Evolutionary conservation across 202 grass and related monocot species (phyloP).

Genomic region (Eragrostis tef): DNA sequence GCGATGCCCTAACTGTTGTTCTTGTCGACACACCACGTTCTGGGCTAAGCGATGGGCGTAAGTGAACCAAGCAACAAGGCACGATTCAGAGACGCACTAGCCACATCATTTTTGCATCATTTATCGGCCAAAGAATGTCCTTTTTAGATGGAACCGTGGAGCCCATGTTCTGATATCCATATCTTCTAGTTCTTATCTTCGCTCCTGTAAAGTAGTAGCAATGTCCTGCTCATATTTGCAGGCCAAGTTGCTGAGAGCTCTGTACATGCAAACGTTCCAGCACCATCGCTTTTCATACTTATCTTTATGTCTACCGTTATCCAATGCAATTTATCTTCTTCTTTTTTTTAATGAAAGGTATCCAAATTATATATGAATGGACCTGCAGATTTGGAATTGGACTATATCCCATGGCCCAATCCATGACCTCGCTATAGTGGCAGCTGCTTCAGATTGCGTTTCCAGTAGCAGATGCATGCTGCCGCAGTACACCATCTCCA

Average conservation of each 20-base stretch:
- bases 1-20: constrained; percentile 37
- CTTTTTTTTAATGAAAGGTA: neutral
- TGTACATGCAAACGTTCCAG: neutral
- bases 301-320: neutral
- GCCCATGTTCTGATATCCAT: neutral
- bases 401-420: neutral
- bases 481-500: neutral
- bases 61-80: neutral
- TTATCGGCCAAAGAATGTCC: neutral
- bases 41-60: neutral
- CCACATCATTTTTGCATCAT: constrained; percentile 20
- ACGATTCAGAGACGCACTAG: neutral
- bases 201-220: neutral
- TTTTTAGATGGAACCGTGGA: neutral
- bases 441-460: neutral
- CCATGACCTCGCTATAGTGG: neutral
- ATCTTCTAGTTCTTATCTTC: constrained; percentile 2
- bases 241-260: neutral
- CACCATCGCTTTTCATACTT: neutral
- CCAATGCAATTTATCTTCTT: too few species aligned
- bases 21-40: constrained; percentile 34
- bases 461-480: neutral
- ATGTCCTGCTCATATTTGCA: neutral
- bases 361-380: neutral
- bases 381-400: neutral